These are phyloP conservation scores for Helminthosporium solani DNA, from an alignment of 2,329 filamentous ascomycete species.

Conservation along the genomic window DNA sequence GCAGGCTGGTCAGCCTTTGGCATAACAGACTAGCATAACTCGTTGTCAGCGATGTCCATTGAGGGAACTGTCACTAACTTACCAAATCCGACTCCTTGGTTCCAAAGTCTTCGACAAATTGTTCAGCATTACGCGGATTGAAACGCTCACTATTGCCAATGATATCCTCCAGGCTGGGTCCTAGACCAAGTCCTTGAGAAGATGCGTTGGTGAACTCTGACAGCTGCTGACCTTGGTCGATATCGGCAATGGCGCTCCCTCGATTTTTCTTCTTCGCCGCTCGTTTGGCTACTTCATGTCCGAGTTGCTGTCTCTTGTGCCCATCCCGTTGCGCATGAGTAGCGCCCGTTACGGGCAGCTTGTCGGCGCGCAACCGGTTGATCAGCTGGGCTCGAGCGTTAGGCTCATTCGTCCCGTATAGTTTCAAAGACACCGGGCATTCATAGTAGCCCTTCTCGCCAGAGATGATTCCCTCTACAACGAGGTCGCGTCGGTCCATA, in stretches of 20 bases:
- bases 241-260: conserved; percentile 34
- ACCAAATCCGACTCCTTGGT: conserved; percentile 67
- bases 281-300: conserved; percentile 36
- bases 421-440: conserved; percentile 67
- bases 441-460: conserved; percentile 68
- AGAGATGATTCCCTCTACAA: conserved; percentile 68
- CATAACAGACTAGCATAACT: conserved; percentile 57
- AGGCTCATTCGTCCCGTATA: conserved; percentile 68
- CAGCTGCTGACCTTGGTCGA: conserved; percentile 32
- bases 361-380: conserved; percentile 62
- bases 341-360: conserved; percentile 51
- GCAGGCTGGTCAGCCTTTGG: conserved; percentile 69
- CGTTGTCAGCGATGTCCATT: conserved; percentile 11
- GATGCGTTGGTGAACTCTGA: conserved; percentile 25
- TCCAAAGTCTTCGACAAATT: conserved; percentile 69
- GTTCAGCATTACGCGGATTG: conserved; percentile 63
- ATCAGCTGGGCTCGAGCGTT: conserved; percentile 57
- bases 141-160: conserved; percentile 66
- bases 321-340: conserved; percentile 52
- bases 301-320: conserved; percentile 55
- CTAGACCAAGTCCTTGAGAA: conserved; percentile 33
- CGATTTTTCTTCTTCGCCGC: conserved; percentile 32
- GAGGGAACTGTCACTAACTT: conserved; percentile 1
- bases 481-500: conserved; percentile 56
- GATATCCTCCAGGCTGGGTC: conserved; percentile 62